A percentile compares a stretch with the other conserved stretches of the same genome.
Conservation (phyloP, 2,329 filamentous ascomycete genomes). For the Talaromyces sp. region DNA sequence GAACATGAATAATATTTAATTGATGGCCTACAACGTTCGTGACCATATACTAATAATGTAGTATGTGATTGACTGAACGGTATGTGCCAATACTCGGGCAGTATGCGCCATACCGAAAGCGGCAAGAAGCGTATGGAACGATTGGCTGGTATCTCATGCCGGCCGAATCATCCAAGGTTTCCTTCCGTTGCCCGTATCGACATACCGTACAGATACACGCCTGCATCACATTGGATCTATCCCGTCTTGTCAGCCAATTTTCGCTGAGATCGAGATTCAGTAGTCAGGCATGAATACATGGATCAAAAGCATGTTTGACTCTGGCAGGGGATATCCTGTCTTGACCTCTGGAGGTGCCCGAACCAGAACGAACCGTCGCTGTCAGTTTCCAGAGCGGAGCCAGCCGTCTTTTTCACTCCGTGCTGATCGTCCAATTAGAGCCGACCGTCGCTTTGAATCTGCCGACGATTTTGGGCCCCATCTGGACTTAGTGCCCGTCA, state of each 20-base stretch:
- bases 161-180: not conserved
- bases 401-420: not conserved
- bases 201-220: too few species aligned
- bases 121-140: not conserved
- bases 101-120: not conserved
- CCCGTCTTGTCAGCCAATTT: not conserved
- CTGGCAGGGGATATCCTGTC: not conserved
- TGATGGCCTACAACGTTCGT: not conserved
- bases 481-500: not conserved
- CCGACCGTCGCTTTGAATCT: not conserved
- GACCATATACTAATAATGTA: not conserved
- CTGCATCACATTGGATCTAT: not conserved
- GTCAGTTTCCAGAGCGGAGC: not conserved
- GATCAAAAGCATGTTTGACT: not conserved
- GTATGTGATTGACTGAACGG: not conserved
- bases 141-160: slow-evolving; percentile 18
- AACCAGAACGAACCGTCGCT: too few species aligned
- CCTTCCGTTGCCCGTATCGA: not conserved
- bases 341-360: not conserved
- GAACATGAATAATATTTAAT: not conserved
- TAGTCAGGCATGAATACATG: not conserved
- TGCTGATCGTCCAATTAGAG: not conserved
- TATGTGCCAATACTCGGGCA: not conserved
- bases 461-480: not conserved
- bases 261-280: not conserved